Base-by-base conservation (phyloP, 495 filamentous ascomycete species). In the Aspergillus kassunensis region DNA sequence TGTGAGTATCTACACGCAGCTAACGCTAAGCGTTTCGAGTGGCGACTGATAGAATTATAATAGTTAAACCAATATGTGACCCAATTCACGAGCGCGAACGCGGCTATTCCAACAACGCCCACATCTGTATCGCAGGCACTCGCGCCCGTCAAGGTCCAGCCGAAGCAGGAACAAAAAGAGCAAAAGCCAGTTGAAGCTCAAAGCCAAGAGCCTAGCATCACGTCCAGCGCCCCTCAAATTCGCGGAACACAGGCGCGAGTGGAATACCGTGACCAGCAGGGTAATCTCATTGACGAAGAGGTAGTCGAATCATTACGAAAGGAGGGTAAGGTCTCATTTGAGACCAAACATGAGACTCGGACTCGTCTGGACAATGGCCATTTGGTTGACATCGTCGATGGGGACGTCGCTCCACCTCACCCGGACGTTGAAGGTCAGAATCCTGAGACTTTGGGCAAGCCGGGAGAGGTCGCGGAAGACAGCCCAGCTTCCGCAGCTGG, bases 251-350 rank as follows among this genome's bases (percentile, higher is more conserved):
- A 96, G 65, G 90, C 96, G 63, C 86, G 85, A 53, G 77, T 97
- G 53, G 93, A 98, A 70, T 98, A 95, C 69, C 85, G 93, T 36
- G 93, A 98, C 64, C 89, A 97, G 64, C 75, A 95, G 55, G 93
- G 93, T 44, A 96, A 97, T 59, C 60, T 97, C 34, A 77, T 98
- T 18, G 75, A 92, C 58, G 84, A 88, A 53, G 83, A 87, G 59
- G 81, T 96, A 54, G 92, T 98, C 37, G 81, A 86, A 58, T 85
- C 82, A 1, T 81, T 98, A 21, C 78, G 87, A 60, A 65, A 69
- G 34, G 74, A 79, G 51, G 93, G 92, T 59, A 92, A 96, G 70
- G 91, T 97, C 21, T 87, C 87, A 53, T 96, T 97, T 71, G 84
- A 92, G 67, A 98, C 93, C 7, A 83, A 85, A 47, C 97, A 96